Conservation (phyloP, 2,329 filamentous ascomycete genomes). For the Talaromyces sp. region DNA sequence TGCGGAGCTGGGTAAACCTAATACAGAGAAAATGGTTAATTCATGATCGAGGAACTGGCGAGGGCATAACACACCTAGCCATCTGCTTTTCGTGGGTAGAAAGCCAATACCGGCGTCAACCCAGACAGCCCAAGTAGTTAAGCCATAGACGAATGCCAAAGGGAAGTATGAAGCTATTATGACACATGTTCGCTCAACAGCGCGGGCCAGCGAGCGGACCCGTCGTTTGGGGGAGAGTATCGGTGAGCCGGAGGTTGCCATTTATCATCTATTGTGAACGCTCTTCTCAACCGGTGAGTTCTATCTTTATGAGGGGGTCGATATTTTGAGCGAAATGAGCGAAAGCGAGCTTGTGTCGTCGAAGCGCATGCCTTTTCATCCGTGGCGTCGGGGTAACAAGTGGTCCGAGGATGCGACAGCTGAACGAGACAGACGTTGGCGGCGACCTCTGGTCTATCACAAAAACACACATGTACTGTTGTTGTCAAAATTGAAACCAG, state of each 20-base stretch:
- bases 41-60: not conserved
- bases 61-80: constrained; percentile 39
- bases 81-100: constrained; percentile 48
- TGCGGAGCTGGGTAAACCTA: constrained; percentile 52
- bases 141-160: constrained; percentile 80
- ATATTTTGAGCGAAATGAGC: not conserved
- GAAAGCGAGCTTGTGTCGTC: not conserved
- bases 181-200: constrained; percentile 81
- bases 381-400: not conserved
- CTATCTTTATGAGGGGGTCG: not conserved
- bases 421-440: not conserved
- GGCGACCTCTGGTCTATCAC: not conserved
- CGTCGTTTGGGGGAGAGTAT: constrained; percentile 44
- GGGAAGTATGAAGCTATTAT: constrained; percentile 76
- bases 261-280: constrained; percentile 21
- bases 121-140: constrained; percentile 94
- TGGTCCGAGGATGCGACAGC: not conserved
- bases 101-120: constrained; percentile 74
- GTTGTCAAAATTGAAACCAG: not conserved
- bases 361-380: constrained; percentile 2
- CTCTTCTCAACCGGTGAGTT: not conserved
- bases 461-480: not conserved
- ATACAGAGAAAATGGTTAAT: not conserved
- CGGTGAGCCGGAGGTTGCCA: constrained; percentile 43
- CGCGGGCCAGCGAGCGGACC: constrained; percentile 44